Conservation (phyloP, 2,329 filamentous ascomycete species). For the Penicillium carneum region DNA sequence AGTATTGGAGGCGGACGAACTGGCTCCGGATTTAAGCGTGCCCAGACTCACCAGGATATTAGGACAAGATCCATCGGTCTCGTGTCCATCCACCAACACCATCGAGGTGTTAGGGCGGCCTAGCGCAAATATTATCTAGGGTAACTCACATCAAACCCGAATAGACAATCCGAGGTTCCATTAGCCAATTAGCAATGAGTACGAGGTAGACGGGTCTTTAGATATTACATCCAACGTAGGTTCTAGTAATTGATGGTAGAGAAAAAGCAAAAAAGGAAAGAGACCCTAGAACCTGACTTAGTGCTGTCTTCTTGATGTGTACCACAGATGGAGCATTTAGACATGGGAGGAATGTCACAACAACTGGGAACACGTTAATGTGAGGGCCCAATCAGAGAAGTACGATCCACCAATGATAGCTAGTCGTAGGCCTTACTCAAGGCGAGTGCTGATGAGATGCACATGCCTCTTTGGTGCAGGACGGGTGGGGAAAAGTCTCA, state of each 20-base stretch:
- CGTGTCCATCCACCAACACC: neutral
- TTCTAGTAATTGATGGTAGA: no score
- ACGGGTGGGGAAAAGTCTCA: conserved; percentile 28
- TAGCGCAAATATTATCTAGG: neutral
- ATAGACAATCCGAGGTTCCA: neutral
- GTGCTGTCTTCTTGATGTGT: conserved; percentile 19
- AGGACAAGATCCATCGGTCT: neutral
- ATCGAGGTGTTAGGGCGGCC: neutral
- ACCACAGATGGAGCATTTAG: conserved; percentile 12
- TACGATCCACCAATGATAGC: conserved; percentile 26
- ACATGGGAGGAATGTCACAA: conserved; percentile 27
- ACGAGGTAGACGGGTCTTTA: neutral
- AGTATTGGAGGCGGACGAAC: conserved; percentile 68
- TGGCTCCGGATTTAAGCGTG: conserved; percentile 29
- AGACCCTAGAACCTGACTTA: neutral
- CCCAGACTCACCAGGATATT: neutral
- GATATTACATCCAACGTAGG: neutral
- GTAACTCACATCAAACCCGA: neutral
- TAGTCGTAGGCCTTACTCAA: conserved; percentile 15
- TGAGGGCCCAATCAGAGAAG: conserved; percentile 32
- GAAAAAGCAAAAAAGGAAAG: neutral
- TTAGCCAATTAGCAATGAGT: neutral
- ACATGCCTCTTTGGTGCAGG: conserved; percentile 21
- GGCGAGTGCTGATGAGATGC: conserved; percentile 28
- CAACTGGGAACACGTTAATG: conserved; percentile 38